Evolutionary conservation across 2,329 filamentous ascomycete species (phyloP), one percentile per base, ranked within the genome.

Genomic region (Diaporthe citri): DNA sequence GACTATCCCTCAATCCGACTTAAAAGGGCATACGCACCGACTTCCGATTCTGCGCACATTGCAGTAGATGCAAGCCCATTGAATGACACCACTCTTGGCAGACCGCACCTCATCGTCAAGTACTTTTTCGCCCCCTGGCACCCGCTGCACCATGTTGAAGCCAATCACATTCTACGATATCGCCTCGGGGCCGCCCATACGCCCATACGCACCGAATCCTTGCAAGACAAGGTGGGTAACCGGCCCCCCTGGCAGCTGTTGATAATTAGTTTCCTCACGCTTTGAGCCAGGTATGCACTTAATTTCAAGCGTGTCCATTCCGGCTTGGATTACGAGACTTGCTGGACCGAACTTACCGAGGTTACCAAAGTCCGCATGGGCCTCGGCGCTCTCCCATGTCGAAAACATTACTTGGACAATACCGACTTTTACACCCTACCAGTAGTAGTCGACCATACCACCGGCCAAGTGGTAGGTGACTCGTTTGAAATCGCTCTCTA

Each of bases 401-500:
- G 91, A 78, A 89, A 88, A 75, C 87, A 88, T 73, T 85, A 84
- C 76, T 3, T 72, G 20, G 87, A 93, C 77, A 90, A 90, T 56
- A 84, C 82, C 46, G 88, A 91, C 78, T 75, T 75, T 51, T 67
- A 73, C 48, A 75, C 74, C 2, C 31, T 74, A 9, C 74, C 64
- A 25, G 64, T 66, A 3, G 48, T 74, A 41, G 74, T 75, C 12
- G 74, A 75, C 31, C 71, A 57, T 31, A 22, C 39, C 0, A 28
- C 10, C 7, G 43, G 78, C 7, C 75, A 81, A 0, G 69, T 84
- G 0, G 73, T 93, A 3, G 91, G 91, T 7, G 92, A 93, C 82
- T 90, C 90, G 3, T 92, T 92, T 79, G 91, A 93, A 71, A 93
- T 93, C 75, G 92, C 91, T 9, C 81, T 87, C 36, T 89, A 92